A percentile compares a stretch with the other conserved stretches of the same genome.
Evolutionary conservation across 2,329 filamentous ascomycete genomes (phyloP).

Genomic region (Cytospora piceicola): DNA sequence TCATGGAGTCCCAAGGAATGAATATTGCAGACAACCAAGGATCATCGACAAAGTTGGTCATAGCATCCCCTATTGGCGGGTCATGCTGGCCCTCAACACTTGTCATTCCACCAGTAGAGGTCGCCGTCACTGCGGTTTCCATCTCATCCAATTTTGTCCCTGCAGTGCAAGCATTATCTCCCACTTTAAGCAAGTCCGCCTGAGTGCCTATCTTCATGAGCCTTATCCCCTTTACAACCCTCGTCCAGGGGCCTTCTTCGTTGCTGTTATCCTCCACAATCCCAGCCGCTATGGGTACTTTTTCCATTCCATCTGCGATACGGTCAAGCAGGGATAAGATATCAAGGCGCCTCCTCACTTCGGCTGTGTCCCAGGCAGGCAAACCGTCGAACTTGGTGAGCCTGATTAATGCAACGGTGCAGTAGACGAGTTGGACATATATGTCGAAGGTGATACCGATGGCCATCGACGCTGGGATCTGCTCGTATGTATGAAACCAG

Average conservation of each 20-base stretch:
- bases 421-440: conserved; percentile 42
- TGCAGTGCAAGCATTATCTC: background rate
- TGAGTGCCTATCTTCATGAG: conserved; percentile 8
- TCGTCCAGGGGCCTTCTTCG: conserved; percentile 18
- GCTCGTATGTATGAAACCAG: conserved; percentile 42
- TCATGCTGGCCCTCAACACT: conserved; percentile 19
- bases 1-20: conserved; percentile 28
- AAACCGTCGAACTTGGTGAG: conserved; percentile 42
- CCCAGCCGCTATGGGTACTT: background rate
- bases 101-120: background rate
- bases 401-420: conserved; percentile 40
- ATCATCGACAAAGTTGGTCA: conserved; percentile 24
- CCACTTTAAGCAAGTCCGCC: conserved; percentile 3
- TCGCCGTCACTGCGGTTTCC: background rate
- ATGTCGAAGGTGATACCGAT: conserved; percentile 41
- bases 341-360: conserved; percentile 40
- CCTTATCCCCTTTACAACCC: conserved; percentile 7
- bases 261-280: conserved; percentile 22
- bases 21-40: conserved; percentile 30
- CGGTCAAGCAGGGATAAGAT: conserved; percentile 39
- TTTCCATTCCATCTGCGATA: conserved; percentile 29
- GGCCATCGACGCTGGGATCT: conserved; percentile 36
- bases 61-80: conserved; percentile 8
- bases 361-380: conserved; percentile 44
- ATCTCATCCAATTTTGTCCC: background rate